Percentiles rank a stretch among this genome's conserved stretches.
Evolutionary conservation across 345 rosid genomes (phyloP).

Genomic region (Crucihimalaya himalaica): DNA sequence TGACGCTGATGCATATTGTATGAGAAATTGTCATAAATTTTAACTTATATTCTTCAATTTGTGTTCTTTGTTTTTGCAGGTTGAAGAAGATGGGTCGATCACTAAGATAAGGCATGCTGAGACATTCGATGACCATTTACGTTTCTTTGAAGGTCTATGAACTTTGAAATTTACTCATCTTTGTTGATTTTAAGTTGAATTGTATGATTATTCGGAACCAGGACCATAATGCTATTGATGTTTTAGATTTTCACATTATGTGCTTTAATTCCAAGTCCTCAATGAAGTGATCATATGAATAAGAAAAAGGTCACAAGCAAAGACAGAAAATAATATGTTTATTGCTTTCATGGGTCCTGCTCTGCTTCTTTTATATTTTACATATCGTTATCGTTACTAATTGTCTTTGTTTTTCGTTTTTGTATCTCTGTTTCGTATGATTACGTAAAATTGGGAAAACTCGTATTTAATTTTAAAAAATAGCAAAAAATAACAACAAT

Average conservation of each 20-base stretch:
- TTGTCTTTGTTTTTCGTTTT: too few species aligned
- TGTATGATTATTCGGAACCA: slow-evolving; percentile 18
- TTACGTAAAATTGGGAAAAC: too few species aligned
- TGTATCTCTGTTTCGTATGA: too few species aligned
- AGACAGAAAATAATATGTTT: neutral
- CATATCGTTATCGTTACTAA: too few species aligned
- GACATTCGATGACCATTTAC: slow-evolving; percentile 81
- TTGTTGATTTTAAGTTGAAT: neutral
- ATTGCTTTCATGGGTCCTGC: too few species aligned
- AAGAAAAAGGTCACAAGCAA: neutral
- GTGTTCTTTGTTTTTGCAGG: slow-evolving; percentile 42
- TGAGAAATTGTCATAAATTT: neutral
- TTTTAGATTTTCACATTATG: neutral
- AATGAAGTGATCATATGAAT: slow-evolving; percentile 4
- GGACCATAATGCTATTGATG: slow-evolving; percentile 4
- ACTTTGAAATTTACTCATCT: slow-evolving; percentile 13
- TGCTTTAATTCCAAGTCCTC: neutral
- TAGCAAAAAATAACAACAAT: too few species aligned
- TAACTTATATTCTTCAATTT: neutral
- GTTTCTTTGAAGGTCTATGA: slow-evolving; percentile 75
- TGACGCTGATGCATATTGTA: too few species aligned
- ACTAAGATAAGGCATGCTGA: slow-evolving; percentile 82
- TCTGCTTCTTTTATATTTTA: too few species aligned
- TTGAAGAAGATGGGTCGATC: slow-evolving; percentile 83
- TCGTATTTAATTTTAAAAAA: too few species aligned